Base-by-base conservation (phyloP, 768 basidiomycete species). In the Leccinum uliginosum region DNA sequence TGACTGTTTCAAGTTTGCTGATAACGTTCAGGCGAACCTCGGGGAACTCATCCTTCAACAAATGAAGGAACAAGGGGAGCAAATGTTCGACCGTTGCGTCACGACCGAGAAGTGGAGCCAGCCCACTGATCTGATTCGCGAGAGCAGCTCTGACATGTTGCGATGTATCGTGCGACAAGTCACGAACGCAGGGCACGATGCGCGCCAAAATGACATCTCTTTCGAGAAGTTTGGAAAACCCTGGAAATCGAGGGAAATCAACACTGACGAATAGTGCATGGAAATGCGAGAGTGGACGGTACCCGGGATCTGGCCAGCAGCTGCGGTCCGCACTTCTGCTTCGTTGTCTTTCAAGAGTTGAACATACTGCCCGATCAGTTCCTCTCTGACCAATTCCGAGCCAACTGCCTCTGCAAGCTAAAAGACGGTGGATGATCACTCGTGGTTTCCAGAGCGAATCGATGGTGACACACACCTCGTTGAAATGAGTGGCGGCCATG, bases 21-120 rank as follows among this genome's bases (percentile, higher is more conserved):
- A 99, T 99, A 67, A 99, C 91, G 71, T 99, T 98, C 61, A 98
- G 75, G 60, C 97, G 82, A 49, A 99, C 97, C 67, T 99, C 97
- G 5, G 95, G 93, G 78, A 98, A 98, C 67, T 99, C 97, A 66
- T 99, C 97, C 76, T 98, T 99, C 53, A 99, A 78, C 46, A 99
- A 80, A 66, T 94, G 93, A 47, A 99, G 80, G 84, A 98, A 99
- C 21, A 98, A 79, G 12, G 95, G 97, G 17, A 98, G 80, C n/a
- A 98, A 81, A 69, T 99, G 87, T 71, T 99, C 95, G 66, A 95
- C 90, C 10, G 97, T 99, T 2, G 93, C 81, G 54, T 95, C 93
- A 61, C 90, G 91, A 64, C 91, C 94, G 19, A 98, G 83, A 38
- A 98, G 80, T 48, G 97, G 96, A 5, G 96, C 95, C 51, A 99